Conservation (phyloP, 169 alveolate genomes). For the Toxoplasma gondii region DNA sequence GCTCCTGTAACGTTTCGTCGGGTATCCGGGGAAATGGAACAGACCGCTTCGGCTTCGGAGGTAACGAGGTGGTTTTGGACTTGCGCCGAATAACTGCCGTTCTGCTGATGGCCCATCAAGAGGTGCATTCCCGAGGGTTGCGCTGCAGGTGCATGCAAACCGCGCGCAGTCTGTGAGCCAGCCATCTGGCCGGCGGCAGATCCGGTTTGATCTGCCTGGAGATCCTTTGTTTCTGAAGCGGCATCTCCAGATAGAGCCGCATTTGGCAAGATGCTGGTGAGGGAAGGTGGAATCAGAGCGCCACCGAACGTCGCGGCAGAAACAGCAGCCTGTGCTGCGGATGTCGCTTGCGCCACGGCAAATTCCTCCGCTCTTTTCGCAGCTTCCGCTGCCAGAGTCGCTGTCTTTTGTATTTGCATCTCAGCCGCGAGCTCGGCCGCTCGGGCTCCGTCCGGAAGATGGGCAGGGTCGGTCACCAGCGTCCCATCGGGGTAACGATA, state of each 20-base stretch:
- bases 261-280: neutral
- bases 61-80: too few species aligned
- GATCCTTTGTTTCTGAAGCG: too few species aligned
- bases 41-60: too few species aligned
- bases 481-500: conserved; percentile 35
- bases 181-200: too few species aligned
- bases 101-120: too few species aligned
- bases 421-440: conserved; percentile 21
- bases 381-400: neutral
- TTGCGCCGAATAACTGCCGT: too few species aligned
- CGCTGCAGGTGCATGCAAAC: too few species aligned
- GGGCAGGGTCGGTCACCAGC: conserved; percentile 41
- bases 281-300: neutral
- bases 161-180: too few species aligned
- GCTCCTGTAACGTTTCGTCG: too few species aligned
- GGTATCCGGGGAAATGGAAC: too few species aligned
- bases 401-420: neutral
- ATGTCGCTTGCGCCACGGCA: conserved; percentile 14
- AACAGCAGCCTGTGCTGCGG: conserved; percentile 12
- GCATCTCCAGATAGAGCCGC: neutral
- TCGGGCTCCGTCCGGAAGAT: conserved; percentile 42
- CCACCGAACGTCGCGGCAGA: neutral
- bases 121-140: too few species aligned
- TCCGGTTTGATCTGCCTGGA: too few species aligned
- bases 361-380: neutral